Base-by-base conservation (phyloP, 1,284 basidiomycete species). In the Schizophyllum amplum region DNA sequence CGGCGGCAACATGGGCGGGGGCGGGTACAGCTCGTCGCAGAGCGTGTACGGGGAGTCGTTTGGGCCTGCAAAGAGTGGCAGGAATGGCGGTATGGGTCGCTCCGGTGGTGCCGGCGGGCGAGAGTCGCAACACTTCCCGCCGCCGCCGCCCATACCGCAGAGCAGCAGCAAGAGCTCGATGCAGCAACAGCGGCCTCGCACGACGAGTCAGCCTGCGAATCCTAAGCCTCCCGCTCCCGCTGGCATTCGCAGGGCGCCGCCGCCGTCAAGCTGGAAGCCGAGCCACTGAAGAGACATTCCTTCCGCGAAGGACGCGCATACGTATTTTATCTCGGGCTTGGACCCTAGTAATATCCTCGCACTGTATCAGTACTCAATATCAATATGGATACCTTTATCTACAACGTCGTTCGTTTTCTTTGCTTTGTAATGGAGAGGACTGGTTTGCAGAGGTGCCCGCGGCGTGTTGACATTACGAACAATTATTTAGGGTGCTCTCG, bases 31-130 rank as follows among this genome's bases (percentile, higher is more conserved):
- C 55, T 76, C 81, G 7, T 76, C 83, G 46, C 75, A 75, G 59
- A 89, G 86, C 63, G 81, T 78, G 54, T 88, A 87, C 63, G 88
- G 86, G 13, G 85, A 84, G 58, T 65, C 76, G 21, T 82, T 81
- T 65, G 77, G 81, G n/a, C 72, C 77, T n/a, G 69, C 76, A 54
- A 59, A 69, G 47, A 46, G n/a, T n/a, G 27, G 27, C 47, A 49
- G 47, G 47, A 49, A n/a, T 69, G 69, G 56, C 63, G 68, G 59
- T 61, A 64, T 59, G 47, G 54, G 57, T 47, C 54, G n/a, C 49
- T 33, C 47, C 57, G 49, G 58, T 47, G 54, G 52, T 58, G 59
- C 20, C 59, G 65, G 59, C 52, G 62, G 57, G 52, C 62, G 63
- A 33, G 67, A 73, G 53, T 72, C 74, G 11, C 68, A 68, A n/a